Evolutionary conservation across 78 protist species (phyloP), one percentile per base, ranked within the genome.

Genomic region (Tieghemostelium lacteum): DNA sequence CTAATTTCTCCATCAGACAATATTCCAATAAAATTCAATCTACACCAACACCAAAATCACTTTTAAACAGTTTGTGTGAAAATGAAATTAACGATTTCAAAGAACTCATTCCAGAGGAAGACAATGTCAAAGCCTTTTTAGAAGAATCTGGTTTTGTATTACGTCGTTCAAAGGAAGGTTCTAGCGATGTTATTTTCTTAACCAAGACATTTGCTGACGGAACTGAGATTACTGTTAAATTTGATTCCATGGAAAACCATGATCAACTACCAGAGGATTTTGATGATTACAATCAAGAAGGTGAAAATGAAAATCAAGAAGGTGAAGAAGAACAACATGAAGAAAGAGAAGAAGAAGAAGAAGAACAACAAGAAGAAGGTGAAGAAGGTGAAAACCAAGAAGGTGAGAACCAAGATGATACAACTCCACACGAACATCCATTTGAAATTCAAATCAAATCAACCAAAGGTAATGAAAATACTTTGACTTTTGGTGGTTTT

Each of bases 401-500:
- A 29, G 74, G 26, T 26, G 87, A 76, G 36, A 73, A 31, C 19
- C 75, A 57, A 1, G 62, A 14, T 1, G 88, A 40, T 12, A 36
- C 24, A 24, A n/a, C 19, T 16, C 24, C 91, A 20, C 91, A 83
- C 64, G 91, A 83, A 39, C 91, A 83, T 39, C 78, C 91, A 69
- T 83, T 57, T 55, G 78, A 83, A 69, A 31, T 83, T 63, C 42
- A 58, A 52, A 29, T 83, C 58, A 66, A n/a, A n/a, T 8, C 71
- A 2, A 61, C 34, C 64, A 58, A 83, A 45, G 78, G 73, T 45
- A 83, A 69, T 0, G 36, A 60, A 28, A 66, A 60, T 19, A 52
- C 26, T 20, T 52, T 83, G 45, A 83, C 91, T 42, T 83, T 83
- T 83, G 91, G 91, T 60, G 66, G 91, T 29, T 83, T 67, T 40